Evolutionary conservation across 2,329 filamentous ascomycete species (phyloP).

Genomic region (Biscogniauxia sp.): DNA sequence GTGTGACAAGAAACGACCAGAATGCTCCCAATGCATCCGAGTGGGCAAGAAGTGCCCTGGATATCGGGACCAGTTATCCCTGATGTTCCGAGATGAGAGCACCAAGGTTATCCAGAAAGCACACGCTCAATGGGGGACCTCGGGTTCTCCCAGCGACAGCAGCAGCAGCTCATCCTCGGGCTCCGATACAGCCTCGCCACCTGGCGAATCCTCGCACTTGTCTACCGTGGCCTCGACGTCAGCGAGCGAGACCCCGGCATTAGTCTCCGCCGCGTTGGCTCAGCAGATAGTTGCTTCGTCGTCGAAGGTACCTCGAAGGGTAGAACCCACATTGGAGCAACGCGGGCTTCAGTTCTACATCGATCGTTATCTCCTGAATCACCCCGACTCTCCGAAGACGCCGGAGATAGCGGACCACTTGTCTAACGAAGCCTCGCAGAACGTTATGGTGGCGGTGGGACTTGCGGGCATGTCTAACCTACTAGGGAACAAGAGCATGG

Average conservation of each 20-base stretch:
- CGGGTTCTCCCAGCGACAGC: slow-evolving; percentile 28
- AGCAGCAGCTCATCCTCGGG: slow-evolving; percentile 25
- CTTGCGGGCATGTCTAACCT: slow-evolving; percentile 57
- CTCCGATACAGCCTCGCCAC: slow-evolving; percentile 5
- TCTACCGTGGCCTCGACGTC: slow-evolving; percentile 11
- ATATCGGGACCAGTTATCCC: slow-evolving; percentile 61
- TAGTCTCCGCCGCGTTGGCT: not conserved
- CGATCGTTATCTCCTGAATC: slow-evolving; percentile 49
- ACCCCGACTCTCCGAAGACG: slow-evolving; percentile 47
- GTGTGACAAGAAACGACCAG: slow-evolving; percentile 61
- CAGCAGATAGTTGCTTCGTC: slow-evolving; percentile 16
- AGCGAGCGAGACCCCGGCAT: not conserved
- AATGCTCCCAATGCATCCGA: slow-evolving; percentile 62
- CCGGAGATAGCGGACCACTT: slow-evolving; percentile 36
- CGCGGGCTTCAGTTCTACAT: slow-evolving; percentile 51
- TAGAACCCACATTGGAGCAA: slow-evolving; percentile 45
- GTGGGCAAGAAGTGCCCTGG: slow-evolving; percentile 60
- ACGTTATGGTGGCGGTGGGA: slow-evolving; percentile 56
- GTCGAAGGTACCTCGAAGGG: slow-evolving; percentile 29
- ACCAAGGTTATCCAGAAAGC: slow-evolving; percentile 60
- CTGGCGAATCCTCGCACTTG: slow-evolving; percentile 5
- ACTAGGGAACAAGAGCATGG: slow-evolving; percentile 44
- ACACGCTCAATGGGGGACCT: slow-evolving; percentile 48
- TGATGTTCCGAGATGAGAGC: slow-evolving; percentile 67
- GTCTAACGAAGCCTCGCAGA: slow-evolving; percentile 39